A percentile compares a stretch with the other conserved stretches of the same genome.
These are phyloP conservation scores for Quercus engelmannii DNA, from an alignment of 306 rosid genomes.

Conservation along the genomic window DNA sequence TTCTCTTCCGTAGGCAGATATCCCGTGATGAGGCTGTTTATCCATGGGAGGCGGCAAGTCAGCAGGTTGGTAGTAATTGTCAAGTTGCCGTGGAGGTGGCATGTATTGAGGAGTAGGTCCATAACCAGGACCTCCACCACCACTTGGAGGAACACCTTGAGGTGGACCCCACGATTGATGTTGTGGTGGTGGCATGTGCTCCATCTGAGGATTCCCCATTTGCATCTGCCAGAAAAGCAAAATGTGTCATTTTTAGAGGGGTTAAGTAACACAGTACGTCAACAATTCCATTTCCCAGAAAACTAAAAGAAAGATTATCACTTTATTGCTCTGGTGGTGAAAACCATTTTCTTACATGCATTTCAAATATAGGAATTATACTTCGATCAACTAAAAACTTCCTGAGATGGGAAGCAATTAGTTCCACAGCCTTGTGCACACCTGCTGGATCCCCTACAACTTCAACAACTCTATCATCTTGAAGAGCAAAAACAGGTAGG, in stretches of 20 bases:
- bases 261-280: background rate
- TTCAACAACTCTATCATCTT: slow-evolving; percentile 96
- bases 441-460: slow-evolving; percentile 77
- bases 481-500: slow-evolving; percentile 88
- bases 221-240: slow-evolving; percentile 71
- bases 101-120: slow-evolving; percentile 72
- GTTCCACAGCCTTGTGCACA: slow-evolving; percentile 87
- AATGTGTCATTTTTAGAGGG: no score
- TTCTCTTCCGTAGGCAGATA: slow-evolving; percentile 93
- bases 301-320: background rate
- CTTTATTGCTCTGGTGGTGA: background rate
- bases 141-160: slow-evolving; percentile 72
- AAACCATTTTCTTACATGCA: slow-evolving; percentile 52
- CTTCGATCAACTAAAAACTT: slow-evolving; percentile 93
- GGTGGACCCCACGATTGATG: slow-evolving; percentile 91
- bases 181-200: slow-evolving; percentile 64
- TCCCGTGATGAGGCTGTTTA: slow-evolving; percentile 94
- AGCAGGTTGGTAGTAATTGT: slow-evolving; percentile 70
- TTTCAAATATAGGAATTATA: slow-evolving; percentile 82
- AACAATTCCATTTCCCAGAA: slow-evolving; percentile 9
- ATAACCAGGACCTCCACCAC: slow-evolving; percentile 87
- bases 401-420: slow-evolving; percentile 87
- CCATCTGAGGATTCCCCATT: slow-evolving; percentile 59
- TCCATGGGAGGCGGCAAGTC: slow-evolving; percentile 79
- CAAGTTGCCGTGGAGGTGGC: slow-evolving; percentile 84